Base-by-base conservation (phyloP, 192 early-diverging fungal species). In the Coemansia sp. region DNA sequence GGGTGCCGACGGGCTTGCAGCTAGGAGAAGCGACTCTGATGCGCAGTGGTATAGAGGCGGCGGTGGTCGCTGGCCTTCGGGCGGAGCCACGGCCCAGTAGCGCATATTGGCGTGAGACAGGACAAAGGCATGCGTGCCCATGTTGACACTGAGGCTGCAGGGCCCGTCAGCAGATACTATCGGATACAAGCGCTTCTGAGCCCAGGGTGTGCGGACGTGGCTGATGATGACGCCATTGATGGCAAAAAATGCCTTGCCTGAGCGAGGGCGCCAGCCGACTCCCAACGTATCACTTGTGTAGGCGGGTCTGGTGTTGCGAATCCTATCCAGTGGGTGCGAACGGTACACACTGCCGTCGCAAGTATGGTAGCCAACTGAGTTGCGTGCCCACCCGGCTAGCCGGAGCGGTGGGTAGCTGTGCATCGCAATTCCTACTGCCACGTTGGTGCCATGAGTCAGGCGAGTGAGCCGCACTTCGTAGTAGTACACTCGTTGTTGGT, bases 201-300 rank as follows among this genome's bases (percentile, higher is more conserved):
- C 59, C 89, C 89, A 65, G 73, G 86, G 69, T 70, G 88, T 59
- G 72, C 88, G 51, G 84, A 88, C 31, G 79, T 89, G 73, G 70
- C 70, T 62, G 38, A 90, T 66, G 45, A 85, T 83, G 58, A 83
- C 85, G 18, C 90, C 90, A 66, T 92, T 92, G 28, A 90, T 67
- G 5, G 89, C 89, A 46, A 90, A 88, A 62, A 92, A 92, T 26
- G 89, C 70, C 28, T 87, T 89, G 39, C 90, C 90, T 45, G 86
- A 86, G 21, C 84, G 71, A 42, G 88, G 89, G 10, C 88, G 82
- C 72, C 88, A 92, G 9, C 89, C 90, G 16, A 90, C 84, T 33
- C 90, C 90, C 39, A 92, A 66, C 2, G 90, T 87, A 71, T 92
- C 90, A 37, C 89, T 72, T 85, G 84, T 61, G 9, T 26, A 23